phyloP scores from a whole-genome alignment of 2,329 filamentous ascomycete species.

The Fusarium sp. region DNA sequence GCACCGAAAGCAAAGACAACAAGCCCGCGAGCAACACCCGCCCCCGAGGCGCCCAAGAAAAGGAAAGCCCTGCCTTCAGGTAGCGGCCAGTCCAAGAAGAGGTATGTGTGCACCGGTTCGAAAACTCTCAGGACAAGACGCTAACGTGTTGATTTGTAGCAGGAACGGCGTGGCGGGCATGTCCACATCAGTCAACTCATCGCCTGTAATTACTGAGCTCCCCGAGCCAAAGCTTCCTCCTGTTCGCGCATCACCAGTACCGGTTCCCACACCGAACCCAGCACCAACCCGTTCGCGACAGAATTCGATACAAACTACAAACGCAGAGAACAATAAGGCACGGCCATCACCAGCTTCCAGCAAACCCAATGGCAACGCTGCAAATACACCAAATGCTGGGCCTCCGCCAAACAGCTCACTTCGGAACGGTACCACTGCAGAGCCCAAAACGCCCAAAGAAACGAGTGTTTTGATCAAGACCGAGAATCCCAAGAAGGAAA shows the following conservation, averaged over 20 bases:
- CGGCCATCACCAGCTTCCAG: conserved; percentile 71
- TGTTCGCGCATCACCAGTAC: conserved; percentile 69
- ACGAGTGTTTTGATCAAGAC: conserved; percentile 50
- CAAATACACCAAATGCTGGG: conserved; percentile 54
- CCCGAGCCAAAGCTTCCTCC: conserved; percentile 66
- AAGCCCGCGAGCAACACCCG: conserved; percentile 77
- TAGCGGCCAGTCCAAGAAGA: conserved; percentile 82
- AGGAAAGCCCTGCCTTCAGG: conserved; percentile 72
- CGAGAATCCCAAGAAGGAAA: conserved; percentile 52
- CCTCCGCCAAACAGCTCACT: conserved; percentile 46
- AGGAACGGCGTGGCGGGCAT: conserved; percentile 60
- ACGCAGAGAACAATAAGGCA: conserved; percentile 64
- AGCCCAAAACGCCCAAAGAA: conserved; percentile 66
- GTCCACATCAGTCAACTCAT: conserved; percentile 79
- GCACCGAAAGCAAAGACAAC: conserved; percentile 67
- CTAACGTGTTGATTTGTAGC: conserved; percentile 40
- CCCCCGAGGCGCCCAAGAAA: conserved; percentile 77
- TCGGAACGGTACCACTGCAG: conserved; percentile 44
- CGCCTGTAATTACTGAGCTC: conserved; percentile 77
- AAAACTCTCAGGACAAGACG: not conserved
- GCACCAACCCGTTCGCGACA: conserved; percentile 79
- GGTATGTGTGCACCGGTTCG: conserved; percentile 61
- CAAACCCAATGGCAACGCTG: conserved; percentile 66
- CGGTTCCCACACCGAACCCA: conserved; percentile 67
- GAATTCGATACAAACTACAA: conserved; percentile 73